A percentile compares a stretch with the other conserved stretches of the same genome.
Conservation (phyloP, 2,329 filamentous ascomycete species). For the Leptosphaerulina australis region DNA sequence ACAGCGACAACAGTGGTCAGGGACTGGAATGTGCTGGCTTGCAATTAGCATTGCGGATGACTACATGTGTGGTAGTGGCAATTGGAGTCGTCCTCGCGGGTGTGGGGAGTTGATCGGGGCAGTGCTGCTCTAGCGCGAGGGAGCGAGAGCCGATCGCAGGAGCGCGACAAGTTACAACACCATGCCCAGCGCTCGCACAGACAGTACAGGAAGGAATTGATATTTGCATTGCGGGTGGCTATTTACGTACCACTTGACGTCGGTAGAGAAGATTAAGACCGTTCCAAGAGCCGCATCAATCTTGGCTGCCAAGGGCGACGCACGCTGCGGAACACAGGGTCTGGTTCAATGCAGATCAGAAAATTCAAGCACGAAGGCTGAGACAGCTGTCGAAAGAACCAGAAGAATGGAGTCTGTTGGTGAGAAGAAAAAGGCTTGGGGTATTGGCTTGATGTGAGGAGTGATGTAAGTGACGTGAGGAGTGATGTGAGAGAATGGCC, state of each 20-base stretch:
- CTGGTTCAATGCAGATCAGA: constrained; percentile 6
- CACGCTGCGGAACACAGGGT: constrained; percentile 27
- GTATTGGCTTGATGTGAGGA: neutral
- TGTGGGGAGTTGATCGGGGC: constrained; percentile 34
- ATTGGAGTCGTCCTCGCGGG: constrained; percentile 25
- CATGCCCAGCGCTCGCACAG: constrained; percentile 15
- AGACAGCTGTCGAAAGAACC: neutral
- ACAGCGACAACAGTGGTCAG: constrained; percentile 18
- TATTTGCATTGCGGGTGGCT: constrained; percentile 13
- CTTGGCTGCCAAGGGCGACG: constrained; percentile 36
- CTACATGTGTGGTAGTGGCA: constrained; percentile 29
- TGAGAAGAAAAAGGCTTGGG: neutral
- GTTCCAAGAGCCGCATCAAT: constrained; percentile 32
- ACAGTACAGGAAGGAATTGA: constrained; percentile 1
- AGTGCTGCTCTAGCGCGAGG: constrained; percentile 29
- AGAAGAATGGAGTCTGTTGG: neutral
- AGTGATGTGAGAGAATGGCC: neutral
- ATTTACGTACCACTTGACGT: constrained; percentile 38
- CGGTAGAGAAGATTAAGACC: constrained; percentile 25
- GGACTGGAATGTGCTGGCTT: constrained; percentile 30
- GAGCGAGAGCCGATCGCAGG: constrained; percentile 19
- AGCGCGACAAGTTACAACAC: constrained; percentile 12
- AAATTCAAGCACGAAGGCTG: neutral
- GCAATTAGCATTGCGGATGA: constrained; percentile 43
- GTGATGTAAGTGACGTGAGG: constrained; percentile 5